These are phyloP conservation scores for Aciculosporium take DNA, from an alignment of 2,329 filamentous ascomycete species.

Conservation along the genomic window DNA sequence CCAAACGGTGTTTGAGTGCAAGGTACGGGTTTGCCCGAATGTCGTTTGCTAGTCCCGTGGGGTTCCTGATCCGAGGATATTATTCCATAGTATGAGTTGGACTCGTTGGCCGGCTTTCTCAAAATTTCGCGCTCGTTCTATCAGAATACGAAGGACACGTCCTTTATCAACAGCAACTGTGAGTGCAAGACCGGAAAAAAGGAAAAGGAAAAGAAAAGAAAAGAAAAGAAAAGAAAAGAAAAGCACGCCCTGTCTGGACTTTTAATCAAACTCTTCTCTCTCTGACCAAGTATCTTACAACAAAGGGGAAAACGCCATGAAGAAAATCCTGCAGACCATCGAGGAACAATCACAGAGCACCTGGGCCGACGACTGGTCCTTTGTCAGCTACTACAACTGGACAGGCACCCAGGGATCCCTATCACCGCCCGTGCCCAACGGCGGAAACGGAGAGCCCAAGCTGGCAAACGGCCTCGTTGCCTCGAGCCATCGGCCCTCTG, in stretches of 20 bases:
- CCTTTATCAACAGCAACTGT: slow-evolving; percentile 39
- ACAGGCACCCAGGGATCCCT: slow-evolving; percentile 14
- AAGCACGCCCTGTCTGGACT: too few relatives aligned
- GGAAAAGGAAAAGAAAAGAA: too few relatives aligned
- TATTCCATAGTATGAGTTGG: slow-evolving; percentile 58
- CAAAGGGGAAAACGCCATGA: slow-evolving; percentile 52
- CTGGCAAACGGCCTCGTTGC: slow-evolving; percentile 63
- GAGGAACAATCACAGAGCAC: slow-evolving; percentile 14
- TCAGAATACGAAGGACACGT: slow-evolving; percentile 50
- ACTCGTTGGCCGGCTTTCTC: slow-evolving; percentile 78
- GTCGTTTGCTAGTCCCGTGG: too few relatives aligned
- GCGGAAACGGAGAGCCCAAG: slow-evolving; percentile 64
- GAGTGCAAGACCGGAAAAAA: too few relatives aligned
- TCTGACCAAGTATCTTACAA: slow-evolving; percentile 27
- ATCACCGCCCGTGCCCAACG: slow-evolving; percentile 38
- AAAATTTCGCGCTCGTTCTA: slow-evolving; percentile 67
- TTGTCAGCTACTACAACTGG: slow-evolving; percentile 17
- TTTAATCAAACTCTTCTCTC: too few relatives aligned
- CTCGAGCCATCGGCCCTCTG: slow-evolving; percentile 69
- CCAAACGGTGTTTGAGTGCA: slow-evolving; percentile 16
- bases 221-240: too few relatives aligned
- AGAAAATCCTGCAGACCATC: slow-evolving; percentile 13
- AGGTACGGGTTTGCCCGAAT: too few relatives aligned
- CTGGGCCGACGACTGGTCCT: slow-evolving; percentile 13
- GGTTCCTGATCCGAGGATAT: not conserved